Evolutionary conservation across 495 filamentous ascomycete species (phyloP).

Genomic region (Penicillium malachiteum): DNA sequence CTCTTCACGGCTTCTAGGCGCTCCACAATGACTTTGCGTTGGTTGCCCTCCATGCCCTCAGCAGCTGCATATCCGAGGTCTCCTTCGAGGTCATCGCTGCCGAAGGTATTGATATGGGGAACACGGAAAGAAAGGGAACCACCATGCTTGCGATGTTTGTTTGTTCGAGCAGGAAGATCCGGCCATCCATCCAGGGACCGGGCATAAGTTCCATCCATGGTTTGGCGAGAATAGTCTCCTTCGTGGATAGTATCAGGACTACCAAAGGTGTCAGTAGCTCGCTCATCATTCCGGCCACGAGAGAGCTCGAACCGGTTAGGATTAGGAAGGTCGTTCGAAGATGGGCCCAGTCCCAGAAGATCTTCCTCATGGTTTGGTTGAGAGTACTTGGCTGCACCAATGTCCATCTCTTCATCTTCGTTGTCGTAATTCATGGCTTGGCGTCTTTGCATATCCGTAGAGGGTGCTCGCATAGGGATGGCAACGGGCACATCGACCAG

Average conservation of each 20-base stretch:
- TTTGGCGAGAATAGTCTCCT: constrained; percentile 30
- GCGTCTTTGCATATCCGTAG: constrained; percentile 69
- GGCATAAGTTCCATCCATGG: constrained; percentile 25
- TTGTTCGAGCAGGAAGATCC: constrained; percentile 33
- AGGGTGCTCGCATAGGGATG: constrained; percentile 80
- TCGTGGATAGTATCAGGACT: constrained; percentile 39
- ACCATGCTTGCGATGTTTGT: constrained; percentile 40
- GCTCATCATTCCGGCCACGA: constrained; percentile 48
- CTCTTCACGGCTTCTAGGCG: constrained; percentile 91
- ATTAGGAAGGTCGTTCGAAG: constrained; percentile 69
- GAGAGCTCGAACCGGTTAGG: constrained; percentile 83
- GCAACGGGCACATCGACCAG: constrained; percentile 93
- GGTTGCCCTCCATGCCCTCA: constrained; percentile 85
- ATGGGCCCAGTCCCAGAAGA: constrained; percentile 67
- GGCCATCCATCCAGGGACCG: constrained; percentile 43
- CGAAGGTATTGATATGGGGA: constrained; percentile 41
- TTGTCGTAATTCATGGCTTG: constrained; percentile 45
- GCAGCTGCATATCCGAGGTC: constrained; percentile 94
- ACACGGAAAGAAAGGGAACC: constrained; percentile 39
- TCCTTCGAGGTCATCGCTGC: constrained; percentile 79
- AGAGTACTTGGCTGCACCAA: constrained; percentile 68
- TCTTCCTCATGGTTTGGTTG: constrained; percentile 59
- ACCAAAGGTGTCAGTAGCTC: constrained; percentile 33
- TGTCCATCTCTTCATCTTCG: constrained; percentile 87
- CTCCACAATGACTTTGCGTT: constrained; percentile 94